These are phyloP conservation scores for Carex parvula DNA, from an alignment of 176 grass and related monocot genomes.

Conservation along the genomic window DNA sequence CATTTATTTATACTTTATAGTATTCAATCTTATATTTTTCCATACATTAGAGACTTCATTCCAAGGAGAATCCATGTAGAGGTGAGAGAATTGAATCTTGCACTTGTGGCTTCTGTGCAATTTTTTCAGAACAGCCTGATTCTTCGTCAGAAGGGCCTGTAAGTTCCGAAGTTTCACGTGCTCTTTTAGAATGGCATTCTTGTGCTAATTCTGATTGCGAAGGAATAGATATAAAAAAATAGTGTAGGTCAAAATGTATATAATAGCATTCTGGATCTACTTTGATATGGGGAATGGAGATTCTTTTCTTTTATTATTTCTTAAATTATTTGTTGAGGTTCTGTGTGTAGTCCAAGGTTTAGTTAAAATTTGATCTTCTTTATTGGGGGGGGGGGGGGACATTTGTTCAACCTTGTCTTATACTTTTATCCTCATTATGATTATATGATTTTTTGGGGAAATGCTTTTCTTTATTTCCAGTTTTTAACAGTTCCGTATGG, in stretches of 20 bases:
- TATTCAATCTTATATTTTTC: not conserved
- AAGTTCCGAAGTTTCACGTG: conserved; percentile 22
- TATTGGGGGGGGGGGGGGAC: not conserved
- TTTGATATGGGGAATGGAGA: not conserved
- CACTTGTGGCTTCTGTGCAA: conserved; percentile 45
- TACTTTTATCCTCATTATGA: not conserved
- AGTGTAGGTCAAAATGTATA: conserved; percentile 6
- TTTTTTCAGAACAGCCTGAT: conserved; percentile 41
- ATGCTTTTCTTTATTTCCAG: not conserved
- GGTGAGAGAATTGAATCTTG: conserved; percentile 36
- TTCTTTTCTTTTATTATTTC: not conserved
- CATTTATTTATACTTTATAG: not conserved
- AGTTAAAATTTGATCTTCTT: not conserved
- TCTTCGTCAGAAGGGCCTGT: conserved; percentile 28
- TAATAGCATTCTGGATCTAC: conserved; percentile 12
- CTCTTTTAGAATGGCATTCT: conserved; percentile 44
- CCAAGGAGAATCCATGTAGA: not conserved
- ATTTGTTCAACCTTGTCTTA: not conserved
- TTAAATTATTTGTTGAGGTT: not conserved
- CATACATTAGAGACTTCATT: conserved; percentile 30
- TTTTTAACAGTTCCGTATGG: no score
- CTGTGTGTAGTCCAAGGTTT: not conserved
- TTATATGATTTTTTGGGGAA: not conserved
- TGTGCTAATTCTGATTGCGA: conserved; percentile 29
- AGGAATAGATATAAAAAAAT: conserved; percentile 2